Conservation (phyloP, 2,329 filamentous ascomycete species). For the Aspergillus sp. region DNA sequence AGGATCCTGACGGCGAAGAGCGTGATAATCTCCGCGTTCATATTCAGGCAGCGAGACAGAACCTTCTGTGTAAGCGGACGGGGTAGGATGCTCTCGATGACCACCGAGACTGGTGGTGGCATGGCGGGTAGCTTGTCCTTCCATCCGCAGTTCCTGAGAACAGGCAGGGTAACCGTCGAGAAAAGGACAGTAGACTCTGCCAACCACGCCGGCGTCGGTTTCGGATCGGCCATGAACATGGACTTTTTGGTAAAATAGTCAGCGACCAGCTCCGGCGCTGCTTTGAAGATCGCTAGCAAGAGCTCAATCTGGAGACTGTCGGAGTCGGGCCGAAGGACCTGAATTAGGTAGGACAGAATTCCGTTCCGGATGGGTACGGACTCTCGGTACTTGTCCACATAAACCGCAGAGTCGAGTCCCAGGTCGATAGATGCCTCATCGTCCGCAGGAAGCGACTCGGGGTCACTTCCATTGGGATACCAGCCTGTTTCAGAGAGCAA, state of each 20-base stretch:
- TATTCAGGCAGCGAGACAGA: slow-evolving; percentile 76
- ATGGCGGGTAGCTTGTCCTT: slow-evolving; percentile 63
- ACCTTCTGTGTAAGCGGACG: slow-evolving; percentile 79
- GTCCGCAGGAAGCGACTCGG: slow-evolving; percentile 56
- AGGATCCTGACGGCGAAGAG: slow-evolving; percentile 84
- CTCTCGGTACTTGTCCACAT: slow-evolving; percentile 69
- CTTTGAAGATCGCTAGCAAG: slow-evolving; percentile 75
- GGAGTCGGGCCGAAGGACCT: slow-evolving; percentile 80
- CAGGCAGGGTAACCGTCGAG: slow-evolving; percentile 72
- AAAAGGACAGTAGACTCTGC: slow-evolving; percentile 90
- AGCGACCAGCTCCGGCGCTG: slow-evolving; percentile 82
- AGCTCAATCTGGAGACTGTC: slow-evolving; percentile 81
- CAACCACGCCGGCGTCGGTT: slow-evolving; percentile 91
- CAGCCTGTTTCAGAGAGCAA: slow-evolving; percentile 78
- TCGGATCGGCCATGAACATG: slow-evolving; percentile 86
- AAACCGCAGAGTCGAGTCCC: slow-evolving; percentile 70
- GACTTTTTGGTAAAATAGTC: slow-evolving; percentile 83
- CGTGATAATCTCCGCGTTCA: slow-evolving; percentile 76
- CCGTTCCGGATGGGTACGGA: slow-evolving; percentile 78
- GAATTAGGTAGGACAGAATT: slow-evolving; percentile 76
- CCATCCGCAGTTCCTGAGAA: slow-evolving; percentile 75
- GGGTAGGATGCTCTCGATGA: slow-evolving; percentile 86
- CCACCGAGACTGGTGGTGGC: slow-evolving; percentile 77
- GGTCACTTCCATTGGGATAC: slow-evolving; percentile 74
- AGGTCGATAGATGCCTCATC: slow-evolving; percentile 61